Evolutionary conservation across 2,329 filamentous ascomycete species (phyloP).

Genomic region (Aureobasidium uvarum): DNA sequence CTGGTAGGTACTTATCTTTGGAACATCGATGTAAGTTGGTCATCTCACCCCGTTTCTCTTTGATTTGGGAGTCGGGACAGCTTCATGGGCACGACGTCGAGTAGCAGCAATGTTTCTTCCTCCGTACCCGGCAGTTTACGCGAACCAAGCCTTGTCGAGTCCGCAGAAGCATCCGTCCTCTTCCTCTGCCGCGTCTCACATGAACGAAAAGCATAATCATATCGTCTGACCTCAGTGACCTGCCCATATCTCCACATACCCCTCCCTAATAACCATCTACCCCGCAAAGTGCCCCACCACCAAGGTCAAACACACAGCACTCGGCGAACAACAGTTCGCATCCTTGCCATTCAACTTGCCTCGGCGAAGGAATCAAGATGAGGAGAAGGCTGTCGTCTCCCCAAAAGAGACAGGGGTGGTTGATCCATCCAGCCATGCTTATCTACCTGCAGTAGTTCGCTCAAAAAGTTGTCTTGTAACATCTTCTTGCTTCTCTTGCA

Average conservation of each 20-base stretch:
- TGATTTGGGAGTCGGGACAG: not conserved
- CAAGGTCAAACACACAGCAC: not conserved
- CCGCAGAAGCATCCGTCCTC: not conserved
- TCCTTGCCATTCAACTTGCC: not conserved
- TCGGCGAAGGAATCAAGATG: not conserved
- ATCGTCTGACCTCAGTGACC: conserved; percentile 20
- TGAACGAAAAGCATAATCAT: conserved; percentile 7
- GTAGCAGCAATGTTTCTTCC: too few species aligned
- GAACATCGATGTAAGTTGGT: not conserved
- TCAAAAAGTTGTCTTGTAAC: not conserved
- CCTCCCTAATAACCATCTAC: conserved; percentile 3
- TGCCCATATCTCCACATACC: not conserved
- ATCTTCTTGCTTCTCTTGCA: not conserved
- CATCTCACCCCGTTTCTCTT: too few species aligned
- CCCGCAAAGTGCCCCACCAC: conserved; percentile 18
- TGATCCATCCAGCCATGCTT: not conserved
- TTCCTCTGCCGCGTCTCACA: not conserved
- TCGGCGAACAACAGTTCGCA: not conserved
- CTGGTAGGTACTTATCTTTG: too few species aligned
- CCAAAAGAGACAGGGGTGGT: not conserved
- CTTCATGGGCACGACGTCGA: not conserved
- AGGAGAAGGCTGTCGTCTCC: not conserved
- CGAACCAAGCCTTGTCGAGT: not conserved
- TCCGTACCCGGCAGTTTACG: not conserved
- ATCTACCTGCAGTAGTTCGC: conserved; percentile 19